phyloP scores from a whole-genome alignment of 73 alveolate genomes.

The Paraurostyla sp. region DNA sequence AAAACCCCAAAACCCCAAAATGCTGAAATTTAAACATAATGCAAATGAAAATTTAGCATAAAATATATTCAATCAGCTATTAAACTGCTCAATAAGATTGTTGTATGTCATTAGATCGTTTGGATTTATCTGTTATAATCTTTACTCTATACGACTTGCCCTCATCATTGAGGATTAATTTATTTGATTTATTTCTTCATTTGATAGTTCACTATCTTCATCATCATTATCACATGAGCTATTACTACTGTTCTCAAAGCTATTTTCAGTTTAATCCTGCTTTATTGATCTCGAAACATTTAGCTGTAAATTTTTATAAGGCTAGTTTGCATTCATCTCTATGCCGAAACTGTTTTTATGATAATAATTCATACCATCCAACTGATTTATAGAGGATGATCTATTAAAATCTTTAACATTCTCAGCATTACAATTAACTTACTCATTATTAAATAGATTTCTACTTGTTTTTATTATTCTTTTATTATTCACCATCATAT shows the following conservation, averaged over 20 bases:
- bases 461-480: conserved; percentile 36
- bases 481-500: neutral
- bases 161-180: conserved; percentile 21
- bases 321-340: neutral
- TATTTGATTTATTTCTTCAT: neutral
- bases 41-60: too few species aligned
- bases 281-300: neutral
- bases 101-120: conserved; percentile 27
- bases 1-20: too few species aligned
- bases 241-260: conserved; percentile 33
- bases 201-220: neutral
- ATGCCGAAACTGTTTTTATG: conserved; percentile 1
- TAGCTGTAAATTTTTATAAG: neutral
- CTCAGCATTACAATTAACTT: neutral
- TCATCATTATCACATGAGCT: neutral
- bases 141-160: conserved; percentile 29
- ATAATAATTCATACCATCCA: neutral
- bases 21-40: too few species aligned
- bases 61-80: neutral
- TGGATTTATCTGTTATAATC: conserved; percentile 45
- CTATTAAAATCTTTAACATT: neutral
- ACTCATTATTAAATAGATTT: conserved; percentile 1
- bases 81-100: conserved; percentile 12
- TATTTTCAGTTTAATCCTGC: neutral
- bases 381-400: neutral